Percentiles rank a stretch among this genome's conserved stretches.
phyloP scores from a whole-genome alignment of 768 basidiomycete species.

The Xerocomus brunneocitrinus region DNA sequence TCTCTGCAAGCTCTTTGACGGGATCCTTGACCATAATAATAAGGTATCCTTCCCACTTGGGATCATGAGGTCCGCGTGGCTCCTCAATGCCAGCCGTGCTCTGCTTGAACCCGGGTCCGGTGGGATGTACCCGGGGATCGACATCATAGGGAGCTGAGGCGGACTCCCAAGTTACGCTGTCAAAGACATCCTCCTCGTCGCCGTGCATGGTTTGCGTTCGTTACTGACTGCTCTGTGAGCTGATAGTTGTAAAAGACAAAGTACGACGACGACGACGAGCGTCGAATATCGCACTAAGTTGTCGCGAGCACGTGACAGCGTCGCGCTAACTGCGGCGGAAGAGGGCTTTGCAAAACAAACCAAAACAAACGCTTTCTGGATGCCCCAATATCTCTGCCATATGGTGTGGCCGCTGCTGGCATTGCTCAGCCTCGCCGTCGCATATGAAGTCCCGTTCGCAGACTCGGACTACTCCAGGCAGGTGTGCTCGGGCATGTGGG shows the following conservation, averaged over 20 bases:
- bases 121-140: conserved; percentile 35
- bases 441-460: conserved; percentile 61
- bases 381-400: conserved; percentile 21
- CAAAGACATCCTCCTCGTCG: conserved; percentile 87
- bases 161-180: conserved; percentile 89
- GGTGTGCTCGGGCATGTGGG: conserved; percentile 96
- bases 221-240: not conserved
- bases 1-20: conserved; percentile 92
- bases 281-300: conserved; percentile 1
- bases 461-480: conserved; percentile 84
- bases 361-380: conserved; percentile 27
- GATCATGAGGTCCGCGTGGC: conserved; percentile 64
- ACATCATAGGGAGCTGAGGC: conserved; percentile 55
- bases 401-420: conserved; percentile 17
- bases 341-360: conserved; percentile 19
- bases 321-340: conserved; percentile 4
- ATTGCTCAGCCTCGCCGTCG: conserved; percentile 34
- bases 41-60: conserved; percentile 89
- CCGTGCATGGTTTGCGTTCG: conserved; percentile 54
- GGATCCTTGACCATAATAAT: conserved; percentile 85
- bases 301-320: conserved; percentile 25
- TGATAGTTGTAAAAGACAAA: not conserved
- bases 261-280: conserved; percentile 1
- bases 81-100: conserved; percentile 68
- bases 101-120: conserved; percentile 78